These are phyloP conservation scores for Paramecium sexaurelia DNA, from an alignment of 73 alveolate species.

Conservation along the genomic window DNA sequence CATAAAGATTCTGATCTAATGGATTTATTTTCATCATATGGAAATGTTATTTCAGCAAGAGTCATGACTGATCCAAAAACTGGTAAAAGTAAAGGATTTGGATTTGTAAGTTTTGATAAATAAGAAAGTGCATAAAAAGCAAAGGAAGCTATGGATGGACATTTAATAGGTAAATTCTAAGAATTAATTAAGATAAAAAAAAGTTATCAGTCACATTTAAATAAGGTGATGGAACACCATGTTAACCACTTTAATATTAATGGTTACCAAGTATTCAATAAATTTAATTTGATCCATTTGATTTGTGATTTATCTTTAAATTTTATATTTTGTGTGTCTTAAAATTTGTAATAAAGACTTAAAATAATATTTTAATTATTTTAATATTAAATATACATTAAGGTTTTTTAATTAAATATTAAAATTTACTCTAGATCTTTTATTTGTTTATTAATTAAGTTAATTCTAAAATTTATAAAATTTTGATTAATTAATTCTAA, in stretches of 20 bases:
- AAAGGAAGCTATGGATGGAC: constrained; percentile 56
- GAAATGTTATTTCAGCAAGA: constrained; percentile 66
- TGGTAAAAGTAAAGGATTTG: constrained; percentile 69
- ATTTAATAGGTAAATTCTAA: neutral
- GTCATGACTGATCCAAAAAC: constrained; percentile 58
- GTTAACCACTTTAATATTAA: constrained; percentile 3
- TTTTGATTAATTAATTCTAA: no score
- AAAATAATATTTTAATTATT: no score
- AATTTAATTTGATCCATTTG: constrained; percentile 38
- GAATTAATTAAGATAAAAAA: neutral
- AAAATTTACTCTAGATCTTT: no score
- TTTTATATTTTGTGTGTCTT: neutral
- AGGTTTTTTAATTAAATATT: no score
- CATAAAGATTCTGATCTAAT: constrained; percentile 61
- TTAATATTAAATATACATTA: no score
- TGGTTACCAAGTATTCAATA: constrained; percentile 18
- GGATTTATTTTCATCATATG: constrained; percentile 53
- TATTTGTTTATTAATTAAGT: no score
- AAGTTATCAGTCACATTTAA: constrained; percentile 34
- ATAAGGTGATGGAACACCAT: constrained; percentile 36
- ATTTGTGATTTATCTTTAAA: neutral
- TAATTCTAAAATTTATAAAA: no score
- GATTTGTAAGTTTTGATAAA: constrained; percentile 49
- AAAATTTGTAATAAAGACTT: no score
- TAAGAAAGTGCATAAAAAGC: constrained; percentile 53